A percentile compares a stretch with the other conserved stretches of the same genome.
These are phyloP conservation scores for Paraglomus occultum DNA, from an alignment of 192 early-diverging fungal species.

Conservation along the genomic window DNA sequence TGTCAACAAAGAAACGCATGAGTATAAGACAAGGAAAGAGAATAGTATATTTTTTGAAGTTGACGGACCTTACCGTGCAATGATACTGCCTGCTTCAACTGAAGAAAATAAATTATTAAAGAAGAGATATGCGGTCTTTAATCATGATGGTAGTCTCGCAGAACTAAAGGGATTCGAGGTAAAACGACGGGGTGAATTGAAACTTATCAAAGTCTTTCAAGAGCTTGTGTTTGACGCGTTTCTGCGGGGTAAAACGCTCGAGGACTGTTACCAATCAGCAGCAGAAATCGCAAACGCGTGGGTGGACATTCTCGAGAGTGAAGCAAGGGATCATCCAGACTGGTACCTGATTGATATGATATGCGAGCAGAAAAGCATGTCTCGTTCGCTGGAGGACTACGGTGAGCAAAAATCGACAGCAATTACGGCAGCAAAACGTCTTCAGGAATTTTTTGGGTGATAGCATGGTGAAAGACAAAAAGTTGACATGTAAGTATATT, in stretches of 20 bases:
- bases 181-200: slow-evolving; percentile 97
- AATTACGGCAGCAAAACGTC: slow-evolving; percentile 90
- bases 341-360: slow-evolving; percentile 92
- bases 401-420: slow-evolving; percentile 91
- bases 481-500: slow-evolving; percentile 93
- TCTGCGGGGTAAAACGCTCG: slow-evolving; percentile 78
- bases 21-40: slow-evolving; percentile 74
- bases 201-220: slow-evolving; percentile 98
- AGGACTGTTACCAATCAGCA: slow-evolving; percentile 87
- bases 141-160: slow-evolving; percentile 88
- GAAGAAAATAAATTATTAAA: slow-evolving; percentile 96
- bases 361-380: slow-evolving; percentile 98
- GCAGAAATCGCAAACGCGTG: slow-evolving; percentile 90
- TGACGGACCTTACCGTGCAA: slow-evolving; percentile 97
- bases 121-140: slow-evolving; percentile 98
- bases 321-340: slow-evolving; percentile 78
- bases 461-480: slow-evolving; percentile 98
- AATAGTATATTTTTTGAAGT: slow-evolving; percentile 99
- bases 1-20: slow-evolving; percentile 50
- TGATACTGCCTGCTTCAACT: slow-evolving; percentile 95
- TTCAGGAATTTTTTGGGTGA: slow-evolving; percentile 98
- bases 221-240: slow-evolving; percentile 92
- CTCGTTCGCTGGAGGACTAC: slow-evolving; percentile 91
- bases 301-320: slow-evolving; percentile 90
- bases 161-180: slow-evolving; percentile 99